These are phyloP conservation scores for Gillenia trifoliata DNA, from an alignment of 306 rosid species.

Conservation along the genomic window DNA sequence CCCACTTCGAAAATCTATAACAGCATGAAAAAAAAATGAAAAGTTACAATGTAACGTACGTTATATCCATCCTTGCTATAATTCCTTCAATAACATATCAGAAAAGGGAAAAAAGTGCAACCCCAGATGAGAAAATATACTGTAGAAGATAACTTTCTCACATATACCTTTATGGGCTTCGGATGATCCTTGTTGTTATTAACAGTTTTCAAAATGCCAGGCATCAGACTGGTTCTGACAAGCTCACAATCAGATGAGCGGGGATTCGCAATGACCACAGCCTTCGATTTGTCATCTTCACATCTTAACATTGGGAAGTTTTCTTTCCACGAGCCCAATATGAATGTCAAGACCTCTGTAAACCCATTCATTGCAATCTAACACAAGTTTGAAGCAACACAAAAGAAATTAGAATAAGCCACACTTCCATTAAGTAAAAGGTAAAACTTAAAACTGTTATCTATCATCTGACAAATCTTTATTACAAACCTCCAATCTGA, in stretches of 20 bases:
- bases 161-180: conserved; percentile 82
- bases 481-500: conserved; percentile 65
- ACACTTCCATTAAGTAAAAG: neutral
- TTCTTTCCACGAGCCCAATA: conserved; percentile 75
- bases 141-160: neutral
- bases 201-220: conserved; percentile 82
- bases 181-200: conserved; percentile 92
- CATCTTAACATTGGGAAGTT: conserved; percentile 77
- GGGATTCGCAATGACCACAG: conserved; percentile 80
- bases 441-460: neutral
- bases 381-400: conserved; percentile 13
- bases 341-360: conserved; percentile 88
- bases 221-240: conserved; percentile 80
- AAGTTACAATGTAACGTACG: neutral
- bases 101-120: neutral
- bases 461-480: conserved; percentile 8
- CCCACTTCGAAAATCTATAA: conserved; percentile 91
- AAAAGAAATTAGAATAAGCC: neutral
- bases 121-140: neutral
- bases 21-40: neutral
- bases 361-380: conserved; percentile 82
- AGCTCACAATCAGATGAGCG: conserved; percentile 89
- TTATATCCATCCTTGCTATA: neutral
- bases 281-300: conserved; percentile 59
- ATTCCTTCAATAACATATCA: neutral